These are phyloP conservation scores for Halophytophthora polymorphica DNA, from an alignment of 352 stramenopile genomes.

Conservation along the genomic window DNA sequence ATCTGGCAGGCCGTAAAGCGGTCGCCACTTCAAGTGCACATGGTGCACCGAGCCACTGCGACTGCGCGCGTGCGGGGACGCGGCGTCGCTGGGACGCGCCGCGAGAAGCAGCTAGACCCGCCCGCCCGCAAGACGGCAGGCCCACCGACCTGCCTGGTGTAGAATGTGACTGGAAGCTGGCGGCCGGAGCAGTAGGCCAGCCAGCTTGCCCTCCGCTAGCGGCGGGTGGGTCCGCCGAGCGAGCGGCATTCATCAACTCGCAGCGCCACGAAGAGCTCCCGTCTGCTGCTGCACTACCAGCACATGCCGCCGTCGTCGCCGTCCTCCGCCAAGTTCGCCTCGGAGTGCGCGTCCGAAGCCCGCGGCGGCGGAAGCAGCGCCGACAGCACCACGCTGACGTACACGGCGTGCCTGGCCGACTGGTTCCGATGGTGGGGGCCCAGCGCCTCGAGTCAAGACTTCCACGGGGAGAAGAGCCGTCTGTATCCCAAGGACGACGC, in stretches of 20 bases:
- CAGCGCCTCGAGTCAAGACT: background rate
- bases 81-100: slow-evolving; percentile 23
- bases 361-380: slow-evolving; percentile 2
- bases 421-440: slow-evolving; percentile 16
- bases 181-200: too few relatives aligned
- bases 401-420: slow-evolving; percentile 11
- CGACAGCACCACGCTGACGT: slow-evolving; percentile 10
- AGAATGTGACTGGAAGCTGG: too few relatives aligned
- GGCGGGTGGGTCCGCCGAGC: slow-evolving; percentile 1
- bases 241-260: slow-evolving; percentile 23
- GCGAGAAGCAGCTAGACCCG: slow-evolving; percentile 9
- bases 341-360: slow-evolving; percentile 9
- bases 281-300: background rate
- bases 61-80: slow-evolving; percentile 1
- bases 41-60: slow-evolving; percentile 6
- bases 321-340: slow-evolving; percentile 12
- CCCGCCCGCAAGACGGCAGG: slow-evolving; percentile 2
- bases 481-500: slow-evolving; percentile 12
- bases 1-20: too few relatives aligned
- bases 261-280: slow-evolving; percentile 5
- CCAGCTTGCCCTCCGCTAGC: background rate
- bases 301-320: slow-evolving; percentile 16
- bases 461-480: slow-evolving; percentile 15
- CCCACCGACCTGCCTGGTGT: background rate
- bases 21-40: too few relatives aligned